Conservation (phyloP, 78 protist genomes). For the Mastigamoeba balamuthi region DNA sequence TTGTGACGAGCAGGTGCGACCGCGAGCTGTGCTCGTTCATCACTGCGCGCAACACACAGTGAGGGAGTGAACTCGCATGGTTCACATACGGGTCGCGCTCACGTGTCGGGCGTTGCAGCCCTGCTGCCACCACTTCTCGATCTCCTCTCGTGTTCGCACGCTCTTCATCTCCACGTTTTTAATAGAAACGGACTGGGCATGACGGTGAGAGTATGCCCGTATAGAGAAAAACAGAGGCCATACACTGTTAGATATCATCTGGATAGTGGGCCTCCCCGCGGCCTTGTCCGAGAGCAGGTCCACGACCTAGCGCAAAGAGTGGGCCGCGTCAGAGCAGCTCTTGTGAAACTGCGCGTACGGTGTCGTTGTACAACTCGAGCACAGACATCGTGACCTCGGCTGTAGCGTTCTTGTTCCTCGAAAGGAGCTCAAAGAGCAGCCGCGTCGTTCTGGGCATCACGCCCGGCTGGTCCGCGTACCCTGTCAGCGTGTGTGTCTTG, state of each 20-base stretch:
- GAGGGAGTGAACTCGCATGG: not conserved
- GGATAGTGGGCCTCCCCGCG: not conserved
- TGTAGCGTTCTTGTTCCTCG: not conserved
- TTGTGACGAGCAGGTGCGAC: not conserved
- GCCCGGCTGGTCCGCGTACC: not conserved
- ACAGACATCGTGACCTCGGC: not conserved
- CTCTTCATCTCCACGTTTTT: not conserved
- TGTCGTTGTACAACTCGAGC: slow-evolving; percentile 36
- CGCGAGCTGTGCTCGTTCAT: not conserved
- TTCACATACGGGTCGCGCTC: not conserved
- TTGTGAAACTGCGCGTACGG: no score
- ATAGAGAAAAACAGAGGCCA: no score
- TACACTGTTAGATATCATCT: no score
- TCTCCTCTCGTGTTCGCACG: not conserved
- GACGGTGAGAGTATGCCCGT: no score
- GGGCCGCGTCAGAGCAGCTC: no score
- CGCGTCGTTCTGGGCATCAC: not conserved
- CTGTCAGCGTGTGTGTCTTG: slow-evolving; percentile 52
- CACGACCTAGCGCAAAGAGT: no score
- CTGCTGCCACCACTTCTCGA: not conserved
- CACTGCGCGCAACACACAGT: not conserved
- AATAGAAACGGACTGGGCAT: not conserved
- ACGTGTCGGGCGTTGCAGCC: not conserved
- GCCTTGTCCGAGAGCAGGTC: slow-evolving; percentile 4
- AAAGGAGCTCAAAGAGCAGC: not conserved